A percentile compares a stretch with the other conserved stretches of the same genome.
These are phyloP conservation scores for Nicotiana undulata DNA, from an alignment of 257 asterid genomes.

Conservation along the genomic window DNA sequence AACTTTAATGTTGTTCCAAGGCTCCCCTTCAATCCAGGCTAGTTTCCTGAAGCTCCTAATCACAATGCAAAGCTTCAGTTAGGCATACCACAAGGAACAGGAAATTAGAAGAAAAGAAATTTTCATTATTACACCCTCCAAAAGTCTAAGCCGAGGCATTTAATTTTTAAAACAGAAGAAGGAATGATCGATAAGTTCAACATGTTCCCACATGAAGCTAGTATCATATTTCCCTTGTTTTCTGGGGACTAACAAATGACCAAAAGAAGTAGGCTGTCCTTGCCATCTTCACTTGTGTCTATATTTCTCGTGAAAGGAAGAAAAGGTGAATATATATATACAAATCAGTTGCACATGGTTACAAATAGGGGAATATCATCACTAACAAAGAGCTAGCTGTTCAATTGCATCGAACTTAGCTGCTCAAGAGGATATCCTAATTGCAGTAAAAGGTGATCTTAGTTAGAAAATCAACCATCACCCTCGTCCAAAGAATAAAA, in stretches of 20 bases:
- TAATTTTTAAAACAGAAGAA: not conserved
- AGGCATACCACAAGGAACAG: not conserved
- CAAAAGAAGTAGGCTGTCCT: not conserved
- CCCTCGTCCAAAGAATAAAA: not conserved
- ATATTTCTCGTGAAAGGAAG: not conserved
- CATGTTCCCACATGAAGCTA: not conserved
- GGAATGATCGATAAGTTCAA: not conserved
- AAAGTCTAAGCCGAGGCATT: not conserved
- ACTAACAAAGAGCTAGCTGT: not conserved
- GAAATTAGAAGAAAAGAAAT: not conserved
- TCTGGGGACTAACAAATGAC: not conserved
- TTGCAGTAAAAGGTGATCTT: not conserved
- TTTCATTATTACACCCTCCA: not conserved
- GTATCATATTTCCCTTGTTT: not conserved
- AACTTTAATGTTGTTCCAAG: too few species aligned
- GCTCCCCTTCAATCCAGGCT: not conserved
- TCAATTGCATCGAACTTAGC: not conserved
- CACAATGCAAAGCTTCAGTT: not conserved
- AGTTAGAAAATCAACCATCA: not conserved
- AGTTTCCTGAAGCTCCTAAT: not conserved
- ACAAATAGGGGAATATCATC: not conserved
- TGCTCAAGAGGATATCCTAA: not conserved
- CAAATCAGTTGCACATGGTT: not conserved
- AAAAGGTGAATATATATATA: not conserved
- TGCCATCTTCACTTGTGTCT: not conserved